phyloP scores from a whole-genome alignment of 208 protist species.

The Trypanosoma mega region DNA sequence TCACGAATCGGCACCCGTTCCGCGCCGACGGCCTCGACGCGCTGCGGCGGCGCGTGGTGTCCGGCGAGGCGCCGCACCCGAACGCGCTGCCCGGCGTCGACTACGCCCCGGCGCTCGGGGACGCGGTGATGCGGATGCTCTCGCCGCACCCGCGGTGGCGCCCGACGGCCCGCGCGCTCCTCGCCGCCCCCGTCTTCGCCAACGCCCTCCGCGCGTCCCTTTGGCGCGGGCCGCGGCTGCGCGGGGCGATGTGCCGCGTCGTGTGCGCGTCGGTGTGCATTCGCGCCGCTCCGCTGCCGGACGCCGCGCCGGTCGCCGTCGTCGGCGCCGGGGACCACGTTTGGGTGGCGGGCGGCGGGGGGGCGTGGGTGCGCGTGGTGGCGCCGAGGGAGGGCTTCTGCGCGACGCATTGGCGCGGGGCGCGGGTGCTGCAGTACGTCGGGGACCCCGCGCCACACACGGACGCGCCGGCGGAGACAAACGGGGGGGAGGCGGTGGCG shows the following conservation, averaged over 20 bases:
- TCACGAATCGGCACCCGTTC: slow-evolving; percentile 28
- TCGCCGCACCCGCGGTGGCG: slow-evolving; percentile 12
- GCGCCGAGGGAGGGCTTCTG: slow-evolving; percentile 19
- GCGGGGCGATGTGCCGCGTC: slow-evolving; percentile 29
- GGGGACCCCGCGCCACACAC: slow-evolving; percentile 13
- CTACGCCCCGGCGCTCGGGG: slow-evolving; percentile 20
- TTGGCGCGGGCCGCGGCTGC: slow-evolving; percentile 27
- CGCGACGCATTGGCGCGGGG: slow-evolving; percentile 11
- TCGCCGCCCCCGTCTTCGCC: slow-evolving; percentile 38
- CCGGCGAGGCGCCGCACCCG: slow-evolving; percentile 14
- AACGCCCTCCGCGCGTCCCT: slow-evolving; percentile 20
- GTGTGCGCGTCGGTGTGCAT: slow-evolving; percentile 28
- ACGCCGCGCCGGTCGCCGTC: slow-evolving; percentile 12
- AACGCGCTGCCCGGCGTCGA: not conserved
- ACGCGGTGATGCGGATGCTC: slow-evolving; percentile 30
- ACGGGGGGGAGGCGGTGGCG: not conserved
- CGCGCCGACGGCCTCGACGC: slow-evolving; percentile 1
- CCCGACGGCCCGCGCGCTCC: slow-evolving; percentile 24
- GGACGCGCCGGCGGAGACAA: not conserved
- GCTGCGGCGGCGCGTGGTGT: slow-evolving; percentile 9
- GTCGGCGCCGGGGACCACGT: slow-evolving; percentile 22
- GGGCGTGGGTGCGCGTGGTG: slow-evolving; percentile 16
- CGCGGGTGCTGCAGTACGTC: slow-evolving; percentile 14
- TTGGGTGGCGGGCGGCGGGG: slow-evolving; percentile 7
- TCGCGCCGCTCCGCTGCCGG: slow-evolving; percentile 19